phyloP scores from a whole-genome alignment of 2,329 filamentous ascomycete species.

The Tolypocladium pustulatum region DNA sequence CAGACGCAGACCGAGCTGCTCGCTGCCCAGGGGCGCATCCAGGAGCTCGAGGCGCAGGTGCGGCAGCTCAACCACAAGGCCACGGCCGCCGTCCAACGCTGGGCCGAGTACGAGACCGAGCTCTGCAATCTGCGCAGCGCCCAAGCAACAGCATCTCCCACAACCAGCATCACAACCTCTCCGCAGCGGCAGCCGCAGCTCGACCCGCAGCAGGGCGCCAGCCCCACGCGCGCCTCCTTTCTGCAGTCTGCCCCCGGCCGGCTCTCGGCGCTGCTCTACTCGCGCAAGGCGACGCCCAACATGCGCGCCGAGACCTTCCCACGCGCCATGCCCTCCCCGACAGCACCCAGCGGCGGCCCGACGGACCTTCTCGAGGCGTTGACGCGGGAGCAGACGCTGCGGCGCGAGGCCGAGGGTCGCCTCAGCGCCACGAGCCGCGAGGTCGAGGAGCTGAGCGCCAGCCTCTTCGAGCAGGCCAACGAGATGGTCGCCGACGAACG shows the following conservation, averaged over 20 bases:
- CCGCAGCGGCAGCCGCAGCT: constrained; percentile 4
- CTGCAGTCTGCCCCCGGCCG: constrained; percentile 33
- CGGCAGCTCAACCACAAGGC: constrained; percentile 61
- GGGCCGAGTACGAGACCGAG: constrained; percentile 75
- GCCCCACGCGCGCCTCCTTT: constrained; percentile 31
- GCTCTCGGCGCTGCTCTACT: constrained; percentile 32
- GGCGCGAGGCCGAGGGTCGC: constrained; percentile 58
- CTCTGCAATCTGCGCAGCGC: constrained; percentile 45
- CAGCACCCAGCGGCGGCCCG: constrained; percentile 1
- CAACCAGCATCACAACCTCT: constrained; percentile 12
- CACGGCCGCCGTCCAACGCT: constrained; percentile 50
- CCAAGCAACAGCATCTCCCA: constrained; percentile 14
- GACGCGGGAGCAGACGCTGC: constrained; percentile 53
- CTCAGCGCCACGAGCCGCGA: constrained; percentile 58
- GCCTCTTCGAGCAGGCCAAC: constrained; percentile 73
- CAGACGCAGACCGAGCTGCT: constrained; percentile 32
- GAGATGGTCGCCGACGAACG: constrained; percentile 77
- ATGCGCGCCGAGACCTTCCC: constrained; percentile 10
- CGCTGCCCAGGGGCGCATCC: constrained; percentile 48
- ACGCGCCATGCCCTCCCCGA: not conserved
- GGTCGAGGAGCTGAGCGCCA: constrained; percentile 67
- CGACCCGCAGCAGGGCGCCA: constrained; percentile 6
- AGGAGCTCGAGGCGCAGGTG: constrained; percentile 62
- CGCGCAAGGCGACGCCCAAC: constrained; percentile 30
- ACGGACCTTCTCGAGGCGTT: constrained; percentile 54